phyloP scores from a whole-genome alignment of 805 yeast species.

The Wilhelminamyces savonicus region DNA sequence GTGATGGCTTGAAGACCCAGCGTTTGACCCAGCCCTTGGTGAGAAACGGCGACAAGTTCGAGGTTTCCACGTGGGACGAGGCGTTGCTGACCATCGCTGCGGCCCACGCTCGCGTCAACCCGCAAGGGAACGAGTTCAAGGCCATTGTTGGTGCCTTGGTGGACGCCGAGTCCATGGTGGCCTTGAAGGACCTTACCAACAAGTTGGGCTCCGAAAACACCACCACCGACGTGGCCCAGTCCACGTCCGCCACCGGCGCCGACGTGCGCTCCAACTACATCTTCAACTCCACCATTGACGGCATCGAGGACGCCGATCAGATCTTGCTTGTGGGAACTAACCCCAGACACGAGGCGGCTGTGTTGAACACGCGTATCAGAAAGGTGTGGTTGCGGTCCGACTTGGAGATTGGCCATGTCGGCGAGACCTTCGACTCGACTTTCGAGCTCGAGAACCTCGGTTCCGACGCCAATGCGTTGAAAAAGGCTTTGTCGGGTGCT shows the following conservation, averaged over 20 bases:
- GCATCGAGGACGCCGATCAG: constrained; percentile 78
- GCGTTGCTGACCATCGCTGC: constrained; percentile 66
- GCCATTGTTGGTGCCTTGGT: constrained; percentile 77
- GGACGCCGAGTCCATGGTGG: constrained; percentile 79
- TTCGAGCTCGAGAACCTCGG: constrained; percentile 64
- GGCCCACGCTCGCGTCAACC: constrained; percentile 49
- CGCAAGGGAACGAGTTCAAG: constrained; percentile 66
- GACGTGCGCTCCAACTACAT: constrained; percentile 74
- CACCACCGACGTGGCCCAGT: constrained; percentile 61
- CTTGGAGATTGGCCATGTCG: constrained; percentile 66
- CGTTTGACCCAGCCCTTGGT: constrained; percentile 77
- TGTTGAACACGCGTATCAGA: constrained; percentile 76
- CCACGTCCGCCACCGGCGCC: constrained; percentile 54
- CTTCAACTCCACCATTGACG: constrained; percentile 74
- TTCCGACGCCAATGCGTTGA: constrained; percentile 47
- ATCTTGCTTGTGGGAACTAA: constrained; percentile 78
- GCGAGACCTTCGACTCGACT: constrained; percentile 73
- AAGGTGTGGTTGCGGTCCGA: constrained; percentile 67
- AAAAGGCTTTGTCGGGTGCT: constrained; percentile 56
- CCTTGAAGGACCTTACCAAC: constrained; percentile 73
- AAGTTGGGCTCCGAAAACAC: constrained; percentile 75
- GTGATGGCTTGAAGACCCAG: constrained; percentile 82
- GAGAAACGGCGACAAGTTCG: constrained; percentile 62
- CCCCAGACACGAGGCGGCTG: constrained; percentile 89
- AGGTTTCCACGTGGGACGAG: constrained; percentile 81